These are phyloP conservation scores for Pythium phragmiticola DNA, from an alignment of 352 stramenopile species.

Conservation along the genomic window DNA sequence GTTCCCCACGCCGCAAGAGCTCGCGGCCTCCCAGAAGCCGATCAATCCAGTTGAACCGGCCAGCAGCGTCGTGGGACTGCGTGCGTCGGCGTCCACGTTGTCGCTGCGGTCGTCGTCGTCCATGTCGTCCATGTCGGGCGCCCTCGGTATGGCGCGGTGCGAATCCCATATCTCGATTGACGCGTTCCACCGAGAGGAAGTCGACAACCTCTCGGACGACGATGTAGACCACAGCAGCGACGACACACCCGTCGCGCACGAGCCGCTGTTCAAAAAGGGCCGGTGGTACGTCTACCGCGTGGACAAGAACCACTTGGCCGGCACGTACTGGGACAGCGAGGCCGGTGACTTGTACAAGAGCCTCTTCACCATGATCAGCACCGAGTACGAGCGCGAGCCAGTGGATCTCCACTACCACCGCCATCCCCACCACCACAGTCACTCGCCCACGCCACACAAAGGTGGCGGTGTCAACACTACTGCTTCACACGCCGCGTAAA, in stretches of 20 bases:
- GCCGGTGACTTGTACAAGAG: slow-evolving; percentile 63
- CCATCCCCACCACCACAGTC: not conserved
- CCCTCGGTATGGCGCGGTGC: slow-evolving; percentile 34
- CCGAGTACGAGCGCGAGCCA: slow-evolving; percentile 52
- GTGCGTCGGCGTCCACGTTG: slow-evolving; percentile 26
- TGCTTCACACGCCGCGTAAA: not conserved
- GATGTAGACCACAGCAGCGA: slow-evolving; percentile 7
- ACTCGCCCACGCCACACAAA: not conserved
- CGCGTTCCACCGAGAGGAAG: slow-evolving; percentile 43
- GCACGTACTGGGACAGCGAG: slow-evolving; percentile 68
- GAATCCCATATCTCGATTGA: slow-evolving; percentile 79
- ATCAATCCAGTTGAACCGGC: slow-evolving; percentile 23
- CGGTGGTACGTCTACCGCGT: slow-evolving; percentile 83
- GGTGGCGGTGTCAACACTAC: no score
- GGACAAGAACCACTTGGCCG: slow-evolving; percentile 69
- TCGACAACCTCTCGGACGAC: slow-evolving; percentile 28
- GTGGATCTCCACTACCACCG: not conserved
- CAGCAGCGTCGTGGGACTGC: not conserved
- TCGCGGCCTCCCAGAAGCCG: slow-evolving; percentile 17
- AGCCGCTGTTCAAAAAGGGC: slow-evolving; percentile 47
- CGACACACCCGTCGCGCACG: not conserved
- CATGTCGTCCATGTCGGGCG: slow-evolving; percentile 29
- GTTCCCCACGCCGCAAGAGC: slow-evolving; percentile 53
- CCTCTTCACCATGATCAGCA: slow-evolving; percentile 64
- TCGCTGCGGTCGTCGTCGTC: slow-evolving; percentile 42